These are phyloP conservation scores for Anthoceros angustus DNA, from an alignment of 225 moss, liverwort and hornwort species.

Conservation along the genomic window DNA sequence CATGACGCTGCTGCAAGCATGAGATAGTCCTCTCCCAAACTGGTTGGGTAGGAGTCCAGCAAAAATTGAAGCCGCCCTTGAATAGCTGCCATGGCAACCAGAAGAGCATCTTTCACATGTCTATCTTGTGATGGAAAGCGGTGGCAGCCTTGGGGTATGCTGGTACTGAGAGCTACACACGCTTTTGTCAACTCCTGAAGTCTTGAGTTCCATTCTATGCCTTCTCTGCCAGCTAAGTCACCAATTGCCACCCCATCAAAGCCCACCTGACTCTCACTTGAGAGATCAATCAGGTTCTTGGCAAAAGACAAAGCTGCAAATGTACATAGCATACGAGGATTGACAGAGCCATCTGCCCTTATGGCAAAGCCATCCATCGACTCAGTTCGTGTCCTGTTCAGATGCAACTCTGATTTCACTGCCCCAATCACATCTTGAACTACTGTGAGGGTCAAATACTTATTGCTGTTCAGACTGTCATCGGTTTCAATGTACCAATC, in stretches of 20 bases:
- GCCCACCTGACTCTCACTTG: constrained; percentile 13
- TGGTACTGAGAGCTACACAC: constrained; percentile 9
- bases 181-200: constrained; percentile 13
- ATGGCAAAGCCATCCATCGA: constrained; percentile 16
- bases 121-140: constrained; percentile 15
- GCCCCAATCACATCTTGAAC: constrained; percentile 40
- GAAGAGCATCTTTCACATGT: constrained; percentile 24
- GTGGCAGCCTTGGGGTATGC: constrained; percentile 25
- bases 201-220: constrained; percentile 36
- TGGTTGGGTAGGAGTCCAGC: constrained; percentile 37
- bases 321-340: constrained; percentile 34
- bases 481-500: constrained; percentile 51
- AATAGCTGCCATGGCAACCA: constrained; percentile 32
- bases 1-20: constrained; percentile 55
- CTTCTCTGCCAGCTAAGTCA: constrained; percentile 42
- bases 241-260: constrained; percentile 18
- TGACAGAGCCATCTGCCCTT: constrained; percentile 32
- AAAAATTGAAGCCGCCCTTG: constrained; percentile 31
- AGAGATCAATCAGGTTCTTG: constrained; percentile 24
- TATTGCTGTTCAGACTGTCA: constrained; percentile 55
- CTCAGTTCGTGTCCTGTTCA: constrained; percentile 8
- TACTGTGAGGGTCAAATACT: constrained; percentile 50
- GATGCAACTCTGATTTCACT: constrained; percentile 11
- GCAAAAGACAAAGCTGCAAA: constrained; percentile 53
- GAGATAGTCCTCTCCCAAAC: constrained; percentile 42